A percentile compares a stretch with the other conserved stretches of the same genome.
Evolutionary conservation across 495 filamentous ascomycete species (phyloP).

Genomic region (Rostrohypoxylon terebratum): DNA sequence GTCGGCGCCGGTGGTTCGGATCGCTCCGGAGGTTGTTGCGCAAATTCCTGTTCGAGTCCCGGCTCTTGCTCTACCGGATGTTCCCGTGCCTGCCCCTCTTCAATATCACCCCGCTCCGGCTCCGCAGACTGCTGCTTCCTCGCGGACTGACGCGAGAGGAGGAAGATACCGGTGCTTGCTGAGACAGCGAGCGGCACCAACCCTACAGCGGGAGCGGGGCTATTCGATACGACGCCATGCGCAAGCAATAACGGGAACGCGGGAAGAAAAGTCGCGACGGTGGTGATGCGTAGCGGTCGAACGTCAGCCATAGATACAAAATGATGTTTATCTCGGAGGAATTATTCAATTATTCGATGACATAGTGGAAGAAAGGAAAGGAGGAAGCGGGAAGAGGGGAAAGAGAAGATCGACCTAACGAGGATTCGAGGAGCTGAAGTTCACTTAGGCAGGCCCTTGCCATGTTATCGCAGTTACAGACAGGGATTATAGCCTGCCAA

Average conservation of each 20-base stretch:
- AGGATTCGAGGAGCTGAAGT: slow-evolving; percentile 21
- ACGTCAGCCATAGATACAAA: slow-evolving; percentile 36
- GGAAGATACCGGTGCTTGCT: slow-evolving; percentile 43
- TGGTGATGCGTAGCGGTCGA: slow-evolving; percentile 53
- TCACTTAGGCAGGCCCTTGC: slow-evolving; percentile 23
- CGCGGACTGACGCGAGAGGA: slow-evolving; percentile 39
- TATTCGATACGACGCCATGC: slow-evolving; percentile 54
- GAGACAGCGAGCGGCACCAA: slow-evolving; percentile 57
- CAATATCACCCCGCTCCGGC: slow-evolving; percentile 33
- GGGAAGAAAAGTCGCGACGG: slow-evolving; percentile 62
- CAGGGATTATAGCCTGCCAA: slow-evolving; percentile 32
- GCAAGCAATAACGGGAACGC: slow-evolving; percentile 62
- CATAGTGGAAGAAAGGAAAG: background rate
- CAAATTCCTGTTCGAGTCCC: slow-evolving; percentile 10
- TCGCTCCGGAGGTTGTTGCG: slow-evolving; percentile 2
- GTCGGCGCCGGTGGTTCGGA: slow-evolving; percentile 16
- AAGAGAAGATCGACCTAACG: background rate
- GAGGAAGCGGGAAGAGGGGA: slow-evolving; percentile 20
- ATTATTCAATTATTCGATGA: slow-evolving; percentile 4
- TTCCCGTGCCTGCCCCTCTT: slow-evolving; percentile 13
- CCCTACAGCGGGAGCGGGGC: slow-evolving; percentile 54
- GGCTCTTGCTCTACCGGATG: slow-evolving; percentile 26
- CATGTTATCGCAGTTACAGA: slow-evolving; percentile 30
- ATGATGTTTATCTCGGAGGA: background rate
- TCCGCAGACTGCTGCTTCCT: slow-evolving; percentile 21